Evolutionary conservation across 2,329 filamentous ascomycete species (phyloP), one percentile per base, ranked within the genome.

Genomic region (Ceratocystis diversiconidia): DNA sequence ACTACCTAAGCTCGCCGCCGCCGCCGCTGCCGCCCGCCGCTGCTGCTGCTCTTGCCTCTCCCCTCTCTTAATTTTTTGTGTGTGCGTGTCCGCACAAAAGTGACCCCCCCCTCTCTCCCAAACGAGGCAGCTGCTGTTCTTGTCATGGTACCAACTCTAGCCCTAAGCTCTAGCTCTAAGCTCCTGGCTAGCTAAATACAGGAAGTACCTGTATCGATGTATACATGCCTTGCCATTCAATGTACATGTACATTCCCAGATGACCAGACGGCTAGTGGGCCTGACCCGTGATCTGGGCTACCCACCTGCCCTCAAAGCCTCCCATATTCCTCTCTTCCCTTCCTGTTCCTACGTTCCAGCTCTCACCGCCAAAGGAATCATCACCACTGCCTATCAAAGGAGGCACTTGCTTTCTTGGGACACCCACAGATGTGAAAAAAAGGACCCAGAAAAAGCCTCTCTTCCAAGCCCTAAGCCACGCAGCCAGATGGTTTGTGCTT

Each of bases 401-500:
- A 32, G 55, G 55, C 55, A 59, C 55, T 59, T 59, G 55, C 55
- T 59, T 25, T 59, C 28, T 59, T 30, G 15, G 55, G 55, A 30
- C 28, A 8, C 19, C 55, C 28, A 59, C 55, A 59, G 28, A 10
- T 32, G 12, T 15, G 22, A 32, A 48, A 48, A 48, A 48, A 48
- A 50, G 48, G 52, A 4, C 55, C 17, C 55, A 36, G 55, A 59
- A 59, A 59, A 59, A 32, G 10, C 8, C 28, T n/a, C 55, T 17
- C 17, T 17, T 57, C 28, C 55, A 59, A 59, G 55, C 55, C 55
- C 55, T 59, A 59, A 59, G 55, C 55, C 55, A 59, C 55, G 10
- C 55, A 59, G 32, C 19, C n/a, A 25, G 22, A 30, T 59, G 55
- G 55, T 59, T 32, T 32, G 55, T 59, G 55, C 55, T 30, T 59